A percentile compares a stretch with the other conserved stretches of the same genome.
Conservation (phyloP, 768 basidiomycete genomes). For the Podaxis sp. region DNA sequence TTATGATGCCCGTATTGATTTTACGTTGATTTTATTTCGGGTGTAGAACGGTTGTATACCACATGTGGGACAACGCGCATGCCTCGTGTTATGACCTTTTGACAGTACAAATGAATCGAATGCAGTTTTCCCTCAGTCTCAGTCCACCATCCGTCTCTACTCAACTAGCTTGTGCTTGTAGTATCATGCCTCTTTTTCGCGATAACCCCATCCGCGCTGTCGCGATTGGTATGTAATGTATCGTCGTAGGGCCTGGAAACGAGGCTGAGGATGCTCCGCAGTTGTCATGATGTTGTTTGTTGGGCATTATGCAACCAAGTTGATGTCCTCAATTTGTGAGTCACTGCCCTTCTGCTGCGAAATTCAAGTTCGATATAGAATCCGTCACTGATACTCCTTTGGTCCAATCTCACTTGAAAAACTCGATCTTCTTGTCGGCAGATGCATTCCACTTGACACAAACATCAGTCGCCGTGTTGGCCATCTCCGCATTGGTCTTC, state of each 20-base stretch:
- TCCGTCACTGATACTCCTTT: background rate
- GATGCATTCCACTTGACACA: conserved; percentile 69
- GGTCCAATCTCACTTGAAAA: background rate
- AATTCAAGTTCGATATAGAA: background rate
- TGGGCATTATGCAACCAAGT: conserved; percentile 50
- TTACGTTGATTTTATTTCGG: background rate
- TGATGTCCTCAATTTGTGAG: conserved; percentile 48
- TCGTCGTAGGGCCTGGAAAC: background rate
- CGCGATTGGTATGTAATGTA: conserved; percentile 31
- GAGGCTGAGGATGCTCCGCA: conserved; percentile 20
- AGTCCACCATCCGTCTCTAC: conserved; percentile 6
- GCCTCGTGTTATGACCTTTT: conserved; percentile 9
- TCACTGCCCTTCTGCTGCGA: background rate
- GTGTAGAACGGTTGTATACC: background rate
- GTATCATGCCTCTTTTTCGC: conserved; percentile 47
- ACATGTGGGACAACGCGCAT: conserved; percentile 12
- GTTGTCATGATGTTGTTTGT: conserved; percentile 45
- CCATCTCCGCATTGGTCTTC: conserved; percentile 61
- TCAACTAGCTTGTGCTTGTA: background rate
- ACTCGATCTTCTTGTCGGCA: conserved; percentile 21
- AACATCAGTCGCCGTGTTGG: conserved; percentile 68
- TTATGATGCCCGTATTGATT: background rate
- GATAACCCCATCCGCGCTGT: conserved; percentile 46
- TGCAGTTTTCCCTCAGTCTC: conserved; percentile 1
- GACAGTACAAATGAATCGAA: background rate